Base-by-base conservation (phyloP, 2,329 filamentous ascomycete genomes). In the Aspergillus bombycis region DNA sequence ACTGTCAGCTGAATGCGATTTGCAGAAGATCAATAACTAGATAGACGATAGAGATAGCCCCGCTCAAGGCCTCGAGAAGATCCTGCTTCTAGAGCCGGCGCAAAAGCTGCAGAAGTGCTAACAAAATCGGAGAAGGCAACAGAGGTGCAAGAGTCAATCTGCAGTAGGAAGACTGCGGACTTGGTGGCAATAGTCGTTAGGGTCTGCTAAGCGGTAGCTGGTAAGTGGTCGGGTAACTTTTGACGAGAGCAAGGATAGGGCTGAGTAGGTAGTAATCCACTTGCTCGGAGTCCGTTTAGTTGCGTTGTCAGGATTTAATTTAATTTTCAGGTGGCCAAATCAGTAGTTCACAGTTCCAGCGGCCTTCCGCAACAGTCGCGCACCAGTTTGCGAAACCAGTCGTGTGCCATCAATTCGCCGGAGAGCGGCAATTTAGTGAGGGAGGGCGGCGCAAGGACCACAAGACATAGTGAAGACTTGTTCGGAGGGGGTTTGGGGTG, bases 371-470 rank as follows among this genome's bases (percentile, higher is more conserved):
- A 64, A 63, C 62, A 62, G 54, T 64, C 41, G 61, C 56, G 58
- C 60, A 57, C 57, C 62, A 68, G 58, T 61, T 66, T 67, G 58
- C 54, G 54, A 65, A 65, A 64, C 50, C 48, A 59, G 58, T 63
- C 65, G 59, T 65, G 67, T 65, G 64, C 64, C 67, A 70, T 69
- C 60, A 68, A 68, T 67, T 61, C 64, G 66, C 67, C 67, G 64
- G 62, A 56, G 57, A 64, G 62, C 64, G 66, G 66, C 66, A 69
- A 68, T 30, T 67, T 68, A 70, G 65, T 60, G 62, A 68, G 65
- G 45, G 63, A 62, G 61, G 63, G 58, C 57, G 58, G 60, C 54
- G 63, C 60, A 64, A 64, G 64, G 59, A 64, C 60, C 63, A 68
- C 62, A 62, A 62, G 56, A 60, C 69, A 70, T 70, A 62, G 58